phyloP scores from a whole-genome alignment of 2,329 filamentous ascomycete species.

The Alternaria sp. region DNA sequence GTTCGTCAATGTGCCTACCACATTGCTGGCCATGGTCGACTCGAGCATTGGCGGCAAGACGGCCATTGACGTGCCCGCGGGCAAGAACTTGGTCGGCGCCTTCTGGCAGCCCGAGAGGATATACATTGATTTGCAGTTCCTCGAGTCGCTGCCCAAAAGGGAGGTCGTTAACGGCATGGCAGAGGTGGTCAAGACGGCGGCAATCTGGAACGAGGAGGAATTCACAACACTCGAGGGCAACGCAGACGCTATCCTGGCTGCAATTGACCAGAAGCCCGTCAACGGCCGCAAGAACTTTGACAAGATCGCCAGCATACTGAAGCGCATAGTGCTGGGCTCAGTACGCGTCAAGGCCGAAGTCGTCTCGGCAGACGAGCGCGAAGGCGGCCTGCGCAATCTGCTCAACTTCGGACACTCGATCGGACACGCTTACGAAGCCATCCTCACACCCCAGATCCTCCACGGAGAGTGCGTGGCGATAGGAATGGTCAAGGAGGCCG shows the following conservation, averaged over 20 bases:
- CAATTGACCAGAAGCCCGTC: conserved; percentile 68
- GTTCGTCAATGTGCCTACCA: conserved; percentile 96
- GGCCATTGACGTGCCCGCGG: conserved; percentile 92
- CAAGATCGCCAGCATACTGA: conserved; percentile 64
- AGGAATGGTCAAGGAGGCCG: conserved; percentile 98
- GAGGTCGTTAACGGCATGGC: conserved; percentile 99
- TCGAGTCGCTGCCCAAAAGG: conserved; percentile 85
- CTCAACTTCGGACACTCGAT: conserved; percentile 99
- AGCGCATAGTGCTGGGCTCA: conserved; percentile 79
- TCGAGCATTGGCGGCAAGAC: conserved; percentile 99
- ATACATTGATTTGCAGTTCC: conserved; percentile 90
- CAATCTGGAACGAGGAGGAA: conserved; percentile 90
- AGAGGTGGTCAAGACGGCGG: conserved; percentile 96
- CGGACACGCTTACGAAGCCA: conserved; percentile 93
- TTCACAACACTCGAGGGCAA: conserved; percentile 85
- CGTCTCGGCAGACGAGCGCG: conserved; percentile 91
- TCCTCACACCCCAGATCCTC: conserved; percentile 91
- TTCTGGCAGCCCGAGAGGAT: conserved; percentile 97
- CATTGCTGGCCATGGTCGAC: conserved; percentile 95
- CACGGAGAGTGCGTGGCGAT: conserved; percentile 97
- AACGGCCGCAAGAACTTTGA: conserved; percentile 67
- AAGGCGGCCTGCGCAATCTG: conserved; percentile 90
- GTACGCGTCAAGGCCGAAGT: conserved; percentile 94
- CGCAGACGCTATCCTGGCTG: conserved; percentile 75
- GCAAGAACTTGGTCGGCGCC: conserved; percentile 93